Evolutionary conservation across 2,329 filamentous ascomycete genomes (phyloP).

Genomic region (Fusarium mexicanum): DNA sequence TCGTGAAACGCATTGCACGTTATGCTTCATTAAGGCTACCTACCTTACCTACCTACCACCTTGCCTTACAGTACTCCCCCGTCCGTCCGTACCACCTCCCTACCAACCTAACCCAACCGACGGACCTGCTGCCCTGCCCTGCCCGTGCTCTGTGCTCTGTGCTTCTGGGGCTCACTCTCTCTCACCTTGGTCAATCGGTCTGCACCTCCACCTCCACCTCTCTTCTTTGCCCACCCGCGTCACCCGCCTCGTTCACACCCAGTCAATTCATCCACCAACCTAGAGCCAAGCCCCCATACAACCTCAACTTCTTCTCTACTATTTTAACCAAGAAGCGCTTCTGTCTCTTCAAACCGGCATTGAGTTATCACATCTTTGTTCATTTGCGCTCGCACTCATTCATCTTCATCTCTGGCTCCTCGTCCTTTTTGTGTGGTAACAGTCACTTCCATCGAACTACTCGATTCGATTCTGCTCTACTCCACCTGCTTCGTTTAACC

Average conservation of each 20-base stretch:
- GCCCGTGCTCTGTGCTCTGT: neutral
- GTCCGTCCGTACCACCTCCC: neutral
- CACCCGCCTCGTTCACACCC: slow-evolving; percentile 4
- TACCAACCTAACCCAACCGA: neutral
- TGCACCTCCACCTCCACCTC: slow-evolving; percentile 3
- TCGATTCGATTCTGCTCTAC: slow-evolving; percentile 25
- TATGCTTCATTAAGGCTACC: slow-evolving; percentile 24
- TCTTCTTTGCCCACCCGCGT: slow-evolving; percentile 11
- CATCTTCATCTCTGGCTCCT: slow-evolving; percentile 5
- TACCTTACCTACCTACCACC: neutral
- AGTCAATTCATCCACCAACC: slow-evolving; percentile 4
- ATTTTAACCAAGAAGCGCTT: slow-evolving; percentile 8
- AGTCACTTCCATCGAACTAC: slow-evolving; percentile 5
- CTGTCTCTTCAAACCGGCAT: neutral
- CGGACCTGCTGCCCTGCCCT: neutral
- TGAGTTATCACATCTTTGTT: slow-evolving; percentile 2
- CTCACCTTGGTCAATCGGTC: slow-evolving; percentile 6
- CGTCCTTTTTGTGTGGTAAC: neutral
- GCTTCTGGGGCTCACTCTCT: neutral
- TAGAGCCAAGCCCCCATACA: slow-evolving; percentile 15
- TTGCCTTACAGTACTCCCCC: neutral
- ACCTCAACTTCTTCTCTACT: slow-evolving; percentile 4
- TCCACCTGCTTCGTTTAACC: slow-evolving; percentile 10
- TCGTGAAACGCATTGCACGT: slow-evolving; percentile 29
- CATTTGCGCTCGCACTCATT: neutral